Conservation (phyloP, 768 basidiomycete species). For the Leucocoprinus leucothites region DNA sequence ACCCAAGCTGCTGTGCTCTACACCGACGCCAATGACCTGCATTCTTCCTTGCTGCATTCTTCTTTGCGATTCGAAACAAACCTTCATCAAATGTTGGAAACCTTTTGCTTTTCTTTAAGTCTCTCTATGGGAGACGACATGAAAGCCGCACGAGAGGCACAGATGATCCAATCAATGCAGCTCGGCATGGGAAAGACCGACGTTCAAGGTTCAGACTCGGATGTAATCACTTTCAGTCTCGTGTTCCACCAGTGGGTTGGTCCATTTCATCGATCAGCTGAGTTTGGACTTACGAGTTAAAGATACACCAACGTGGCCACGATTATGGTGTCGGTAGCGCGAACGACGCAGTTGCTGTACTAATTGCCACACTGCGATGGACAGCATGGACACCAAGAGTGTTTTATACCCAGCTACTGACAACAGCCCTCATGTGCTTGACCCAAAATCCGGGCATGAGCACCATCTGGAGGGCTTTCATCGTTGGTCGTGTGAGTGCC, state of each 20-base stretch:
- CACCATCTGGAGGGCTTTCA: slow-evolving; percentile 66
- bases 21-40: slow-evolving; percentile 44
- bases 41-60: slow-evolving; percentile 37
- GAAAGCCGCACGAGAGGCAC: slow-evolving; percentile 66
- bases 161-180: slow-evolving; percentile 65
- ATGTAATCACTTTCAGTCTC: slow-evolving; percentile 62
- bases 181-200: slow-evolving; percentile 56
- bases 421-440: slow-evolving; percentile 61
- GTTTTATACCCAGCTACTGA: slow-evolving; percentile 67
- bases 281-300: slow-evolving; percentile 1
- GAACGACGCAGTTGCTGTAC: slow-evolving; percentile 45
- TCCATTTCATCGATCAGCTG: not conserved
- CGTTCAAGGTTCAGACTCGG: slow-evolving; percentile 56
- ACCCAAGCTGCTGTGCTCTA: slow-evolving; percentile 52
- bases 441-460: slow-evolving; percentile 40
- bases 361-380: slow-evolving; percentile 58
- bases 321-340: slow-evolving; percentile 64
- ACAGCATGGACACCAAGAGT: slow-evolving; percentile 59
- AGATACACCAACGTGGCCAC: slow-evolving; percentile 59
- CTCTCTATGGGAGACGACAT: slow-evolving; percentile 66
- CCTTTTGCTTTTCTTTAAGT: slow-evolving; percentile 55
- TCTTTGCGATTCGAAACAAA: slow-evolving; percentile 44
- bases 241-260: slow-evolving; percentile 60
- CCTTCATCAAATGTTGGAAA: slow-evolving; percentile 56
- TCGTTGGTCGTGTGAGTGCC: slow-evolving; percentile 62